A percentile compares a stretch with the other conserved stretches of the same genome.
Evolutionary conservation across 2,329 filamentous ascomycete species (phyloP).

Genomic region (Penicillium expansum): DNA sequence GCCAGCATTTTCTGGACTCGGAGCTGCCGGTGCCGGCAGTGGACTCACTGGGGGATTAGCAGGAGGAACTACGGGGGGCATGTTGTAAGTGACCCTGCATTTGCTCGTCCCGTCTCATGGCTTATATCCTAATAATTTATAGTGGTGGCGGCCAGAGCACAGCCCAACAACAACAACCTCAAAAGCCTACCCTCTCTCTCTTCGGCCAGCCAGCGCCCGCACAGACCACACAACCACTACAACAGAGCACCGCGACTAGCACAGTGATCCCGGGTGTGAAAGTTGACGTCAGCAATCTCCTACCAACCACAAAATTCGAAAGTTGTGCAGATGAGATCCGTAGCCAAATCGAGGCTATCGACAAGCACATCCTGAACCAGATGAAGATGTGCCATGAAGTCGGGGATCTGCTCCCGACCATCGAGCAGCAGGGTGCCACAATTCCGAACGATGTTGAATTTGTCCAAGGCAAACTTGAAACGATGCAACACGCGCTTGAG

Average conservation of each 20-base stretch:
- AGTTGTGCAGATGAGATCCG: conserved; percentile 82
- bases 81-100: conserved; percentile 1
- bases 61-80: background rate
- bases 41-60: background rate
- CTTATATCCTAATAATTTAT: background rate
- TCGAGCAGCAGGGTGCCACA: conserved; percentile 62
- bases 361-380: conserved; percentile 75
- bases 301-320: conserved; percentile 86
- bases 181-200: conserved; percentile 45
- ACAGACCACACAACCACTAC: conserved; percentile 28
- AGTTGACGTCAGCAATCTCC: conserved; percentile 74
- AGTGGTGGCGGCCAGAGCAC: conserved; percentile 27
- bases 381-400: conserved; percentile 72
- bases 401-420: conserved; percentile 65
- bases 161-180: conserved; percentile 41
- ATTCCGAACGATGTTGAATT: conserved; percentile 65
- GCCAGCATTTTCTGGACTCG: conserved; percentile 28
- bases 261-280: conserved; percentile 65
- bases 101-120: background rate
- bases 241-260: conserved; percentile 32
- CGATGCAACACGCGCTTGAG: conserved; percentile 61
- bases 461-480: conserved; percentile 60
- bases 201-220: conserved; percentile 37
- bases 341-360: conserved; percentile 71
- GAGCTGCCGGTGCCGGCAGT: conserved; percentile 10